Evolutionary conservation across 1,284 basidiomycete species (phyloP), one percentile per base, ranked within the genome.

Genomic region (Trichosporon faecale): DNA sequence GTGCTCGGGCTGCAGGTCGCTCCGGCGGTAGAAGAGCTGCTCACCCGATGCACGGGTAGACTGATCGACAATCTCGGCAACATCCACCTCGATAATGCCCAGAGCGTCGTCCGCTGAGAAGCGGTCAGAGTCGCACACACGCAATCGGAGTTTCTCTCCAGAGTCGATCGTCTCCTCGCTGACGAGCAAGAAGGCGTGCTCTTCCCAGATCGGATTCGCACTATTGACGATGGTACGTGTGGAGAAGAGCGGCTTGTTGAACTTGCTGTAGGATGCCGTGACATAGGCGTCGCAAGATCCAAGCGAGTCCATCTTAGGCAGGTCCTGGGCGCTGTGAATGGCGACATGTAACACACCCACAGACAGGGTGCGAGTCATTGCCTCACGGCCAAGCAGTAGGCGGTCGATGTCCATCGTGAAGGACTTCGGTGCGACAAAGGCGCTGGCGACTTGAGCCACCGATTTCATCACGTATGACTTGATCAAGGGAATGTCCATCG

Each of bases 91-190:
- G 25, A 85, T 80, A 0, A 80, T 68, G 1, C 85, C 85, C 21
- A 85, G 73, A 3, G 82, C 75, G 69, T 86, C 85, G 72, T 86
- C 85, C 5, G 82, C 75, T 14, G 83, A 84, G 71, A 84, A 84
- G 3, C 84, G 74, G 71, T 86, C 85, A 33, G 82, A 79, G 68
- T 86, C 85, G 77, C 77, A 84, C 1, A 81, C 70, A 2, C 78
- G 72, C 16, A 84, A 66, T 2, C 79, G 76, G 6, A 84, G 75
- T 66, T 74, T 73, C 65, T 84, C 83, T 9, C 83, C 84, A 0
- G 77, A 75, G 46, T 80, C 77, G n/a, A 85, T 76, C 1, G 79
- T 77, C 64, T 82, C 82, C 2, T 70, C 70, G 1, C 76, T 66
- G 8, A 84, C 76, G 79, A 60, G 64, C 12, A 66, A 16, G 29